A percentile compares a stretch with the other conserved stretches of the same genome.
Evolutionary conservation across 345 rosid genomes (phyloP).

Genomic region (Clarkia xantiana): DNA sequence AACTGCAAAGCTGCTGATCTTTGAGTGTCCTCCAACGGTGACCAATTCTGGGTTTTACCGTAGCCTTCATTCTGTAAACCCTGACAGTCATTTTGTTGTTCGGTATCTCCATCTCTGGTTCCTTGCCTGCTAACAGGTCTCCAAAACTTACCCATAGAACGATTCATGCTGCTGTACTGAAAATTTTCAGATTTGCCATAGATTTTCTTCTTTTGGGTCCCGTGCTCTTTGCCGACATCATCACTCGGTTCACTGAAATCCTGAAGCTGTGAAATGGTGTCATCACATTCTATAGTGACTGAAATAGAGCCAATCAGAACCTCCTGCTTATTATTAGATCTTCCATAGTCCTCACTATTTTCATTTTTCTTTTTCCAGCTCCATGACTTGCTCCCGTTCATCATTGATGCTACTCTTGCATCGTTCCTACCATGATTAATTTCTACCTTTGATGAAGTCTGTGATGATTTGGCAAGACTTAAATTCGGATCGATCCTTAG

Average conservation of each 20-base stretch:
- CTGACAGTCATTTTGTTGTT: too few species aligned
- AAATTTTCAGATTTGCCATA: too few species aligned
- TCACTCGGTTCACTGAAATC: constrained; percentile 19
- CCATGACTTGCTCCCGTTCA: constrained; percentile 45
- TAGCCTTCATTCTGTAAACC: too few species aligned
- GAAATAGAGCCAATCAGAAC: constrained; percentile 79
- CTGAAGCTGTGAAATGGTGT: constrained; percentile 17
- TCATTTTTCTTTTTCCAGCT: constrained; percentile 45
- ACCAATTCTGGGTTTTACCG: neutral
- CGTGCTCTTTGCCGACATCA: constrained; percentile 21
- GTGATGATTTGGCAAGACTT: constrained; percentile 17
- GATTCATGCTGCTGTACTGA: too few species aligned
- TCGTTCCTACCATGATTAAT: constrained; percentile 47
- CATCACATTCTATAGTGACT: constrained; percentile 36
- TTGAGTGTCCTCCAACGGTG: neutral
- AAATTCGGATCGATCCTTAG: neutral
- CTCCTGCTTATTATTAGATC: constrained; percentile 34
- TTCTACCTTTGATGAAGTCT: constrained; percentile 26
- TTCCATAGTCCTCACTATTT: constrained; percentile 24
- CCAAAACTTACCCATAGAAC: too few species aligned
- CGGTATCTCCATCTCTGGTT: too few species aligned
- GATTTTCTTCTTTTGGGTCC: too few species aligned
- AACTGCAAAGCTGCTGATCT: constrained; percentile 25
- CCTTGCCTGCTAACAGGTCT: too few species aligned
- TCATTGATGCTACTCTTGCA: constrained; percentile 16